Conservation (phyloP, 2,329 filamentous ascomycete species). For the Ophiostoma pallidulum region DNA sequence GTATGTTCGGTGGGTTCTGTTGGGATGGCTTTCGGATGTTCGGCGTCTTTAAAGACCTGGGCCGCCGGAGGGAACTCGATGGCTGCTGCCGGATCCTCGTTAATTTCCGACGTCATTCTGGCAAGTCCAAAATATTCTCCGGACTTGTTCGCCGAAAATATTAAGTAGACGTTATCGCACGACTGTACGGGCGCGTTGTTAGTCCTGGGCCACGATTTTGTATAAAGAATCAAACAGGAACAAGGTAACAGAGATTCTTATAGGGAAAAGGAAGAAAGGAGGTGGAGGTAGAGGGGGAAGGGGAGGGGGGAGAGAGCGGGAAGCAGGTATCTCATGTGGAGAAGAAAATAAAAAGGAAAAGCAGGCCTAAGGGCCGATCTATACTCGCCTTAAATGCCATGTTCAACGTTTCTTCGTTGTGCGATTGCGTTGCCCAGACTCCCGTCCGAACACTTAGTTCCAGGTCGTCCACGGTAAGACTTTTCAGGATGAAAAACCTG, state of each 20-base stretch:
- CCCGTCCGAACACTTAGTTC: slow-evolving; percentile 80
- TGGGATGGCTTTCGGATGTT: slow-evolving; percentile 68
- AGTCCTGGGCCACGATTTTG: too few relatives aligned
- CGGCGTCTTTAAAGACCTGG: slow-evolving; percentile 48
- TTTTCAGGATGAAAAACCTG: slow-evolving; percentile 88
- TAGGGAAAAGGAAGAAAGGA: too few relatives aligned
- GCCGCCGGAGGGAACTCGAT: slow-evolving; percentile 60
- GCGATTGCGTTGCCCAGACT: slow-evolving; percentile 88
- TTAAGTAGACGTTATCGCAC: slow-evolving; percentile 75
- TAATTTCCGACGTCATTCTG: slow-evolving; percentile 77
- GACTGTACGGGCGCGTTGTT: slow-evolving; percentile 36
- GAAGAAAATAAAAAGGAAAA: not conserved
- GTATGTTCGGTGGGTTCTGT: slow-evolving; percentile 70
- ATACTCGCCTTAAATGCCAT: slow-evolving; percentile 64
- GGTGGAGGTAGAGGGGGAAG: too few relatives aligned
- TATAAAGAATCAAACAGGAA: too few relatives aligned
- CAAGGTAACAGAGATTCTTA: not conserved
- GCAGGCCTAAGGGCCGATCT: slow-evolving; percentile 2
- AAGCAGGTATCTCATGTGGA: not conserved
- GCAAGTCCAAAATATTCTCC: slow-evolving; percentile 96
- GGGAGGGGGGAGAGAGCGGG: not conserved
- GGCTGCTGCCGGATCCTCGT: slow-evolving; percentile 61
- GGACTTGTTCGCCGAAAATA: slow-evolving; percentile 96
- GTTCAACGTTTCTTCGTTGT: slow-evolving; percentile 81
- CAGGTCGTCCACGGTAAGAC: slow-evolving; percentile 80